These are phyloP conservation scores for Aegilops speltoides DNA, from an alignment of 176 grass and related monocot species.

Conservation along the genomic window DNA sequence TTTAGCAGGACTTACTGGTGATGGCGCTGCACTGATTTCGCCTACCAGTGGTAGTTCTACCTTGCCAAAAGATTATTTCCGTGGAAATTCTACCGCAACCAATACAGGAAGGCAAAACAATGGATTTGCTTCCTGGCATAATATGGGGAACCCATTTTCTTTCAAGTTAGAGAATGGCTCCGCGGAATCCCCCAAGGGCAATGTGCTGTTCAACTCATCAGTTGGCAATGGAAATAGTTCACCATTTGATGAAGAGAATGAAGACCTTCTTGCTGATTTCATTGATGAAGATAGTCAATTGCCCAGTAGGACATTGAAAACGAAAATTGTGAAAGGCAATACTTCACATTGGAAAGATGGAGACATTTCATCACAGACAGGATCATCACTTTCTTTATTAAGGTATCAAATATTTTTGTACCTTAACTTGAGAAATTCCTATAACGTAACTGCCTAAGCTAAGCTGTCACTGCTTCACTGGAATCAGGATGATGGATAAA, in stretches of 20 bases:
- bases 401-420: constrained; percentile 61
- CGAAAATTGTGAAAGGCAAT: constrained; percentile 60
- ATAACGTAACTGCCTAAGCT: constrained; percentile 21
- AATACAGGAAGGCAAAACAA: constrained; percentile 50
- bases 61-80: constrained; percentile 47
- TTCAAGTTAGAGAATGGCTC: constrained; percentile 62
- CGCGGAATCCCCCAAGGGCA: constrained; percentile 66
- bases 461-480: constrained; percentile 19
- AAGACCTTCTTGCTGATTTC: constrained; percentile 98
- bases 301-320: constrained; percentile 79
- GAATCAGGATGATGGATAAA: constrained; percentile 98
- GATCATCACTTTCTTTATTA: constrained; percentile 89
- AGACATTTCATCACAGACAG: constrained; percentile 92
- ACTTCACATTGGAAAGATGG: constrained; percentile 71
- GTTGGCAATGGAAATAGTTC: constrained; percentile 54
- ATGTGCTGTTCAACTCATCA: constrained; percentile 40
- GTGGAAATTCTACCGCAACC: constrained; percentile 37
- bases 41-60: constrained; percentile 44
- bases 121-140: constrained; percentile 81
- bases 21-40: constrained; percentile 78
- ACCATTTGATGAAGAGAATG: constrained; percentile 88
- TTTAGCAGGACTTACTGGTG: constrained; percentile 93
- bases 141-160: constrained; percentile 74
- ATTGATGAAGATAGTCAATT: constrained; percentile 99
- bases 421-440: constrained; percentile 19